Evolutionary conservation across 805 yeast species (phyloP), one percentile per base, ranked within the genome.

Genomic region (Teunomyces tritomae): DNA sequence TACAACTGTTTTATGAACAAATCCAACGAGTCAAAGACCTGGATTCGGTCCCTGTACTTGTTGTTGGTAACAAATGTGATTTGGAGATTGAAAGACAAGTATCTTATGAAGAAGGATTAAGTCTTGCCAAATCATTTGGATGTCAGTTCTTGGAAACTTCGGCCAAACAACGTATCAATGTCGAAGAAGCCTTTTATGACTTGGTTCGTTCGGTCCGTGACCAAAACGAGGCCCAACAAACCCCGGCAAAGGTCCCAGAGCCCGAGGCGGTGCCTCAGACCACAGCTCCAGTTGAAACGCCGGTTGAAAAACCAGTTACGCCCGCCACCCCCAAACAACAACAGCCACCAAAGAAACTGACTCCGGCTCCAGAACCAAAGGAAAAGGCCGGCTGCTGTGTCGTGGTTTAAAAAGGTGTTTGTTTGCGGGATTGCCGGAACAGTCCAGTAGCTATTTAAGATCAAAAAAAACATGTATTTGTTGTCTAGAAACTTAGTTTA

Each of bases 101-200:
- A 4, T 75, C 84, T 35, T 77, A 67, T 55, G 86, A 81, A 56
- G 89, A 84, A 59, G 90, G 87, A 27, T 49, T 64, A 57, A 51
- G 62, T 16, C 71, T 89, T 49, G 96, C 96, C 28, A 74, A 77
- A 47, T 77, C 79, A 53, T 80, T 88, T 60, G 75, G 78, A 51
- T 79, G 87, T 56, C 82, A 85, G 52, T 94, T 91, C 64, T 77
- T 91, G 57, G 99, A 94, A 69, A 89, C 98, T 1, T 83, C 92
- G 35, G 98, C 98, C 20, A 94, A 94, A 67, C 88, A 86, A 58
- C 84, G 96, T 50, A 78, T 85, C 55, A 91, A 94, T 58, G 97
- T 94, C 39, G 95, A 89, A 62, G 89, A 85, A 58, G 86, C 91
- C 2, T 89, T 89, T 65, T 83, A 77, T 60, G 84, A 82, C 33